Conservation (phyloP, 768 basidiomycete genomes). For the Hebeloma cylindrosporum region DNA sequence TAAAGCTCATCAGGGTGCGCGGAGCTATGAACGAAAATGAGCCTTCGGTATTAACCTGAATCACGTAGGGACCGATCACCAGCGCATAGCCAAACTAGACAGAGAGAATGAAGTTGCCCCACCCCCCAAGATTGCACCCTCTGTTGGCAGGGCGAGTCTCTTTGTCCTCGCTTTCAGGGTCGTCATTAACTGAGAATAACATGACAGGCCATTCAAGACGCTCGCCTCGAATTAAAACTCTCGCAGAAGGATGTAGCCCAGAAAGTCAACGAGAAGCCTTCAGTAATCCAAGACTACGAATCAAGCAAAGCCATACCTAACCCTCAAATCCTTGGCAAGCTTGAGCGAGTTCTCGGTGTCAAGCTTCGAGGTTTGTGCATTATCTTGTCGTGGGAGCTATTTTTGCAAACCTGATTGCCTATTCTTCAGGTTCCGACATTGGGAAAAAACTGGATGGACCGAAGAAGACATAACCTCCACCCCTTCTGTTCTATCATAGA, state of each 20-base stretch:
- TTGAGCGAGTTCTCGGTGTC: slow-evolving; percentile 82
- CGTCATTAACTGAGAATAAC: neutral
- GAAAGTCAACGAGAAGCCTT: slow-evolving; percentile 92
- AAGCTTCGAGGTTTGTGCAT: slow-evolving; percentile 80
- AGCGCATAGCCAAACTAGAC: slow-evolving; percentile 90
- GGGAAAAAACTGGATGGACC: slow-evolving; percentile 82
- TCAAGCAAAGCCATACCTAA: slow-evolving; percentile 85
- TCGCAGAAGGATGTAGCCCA: slow-evolving; percentile 93
- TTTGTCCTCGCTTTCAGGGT: neutral
- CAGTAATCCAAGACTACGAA: slow-evolving; percentile 87
- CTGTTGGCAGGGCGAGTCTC: slow-evolving; percentile 64
- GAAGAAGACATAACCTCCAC: slow-evolving; percentile 47
- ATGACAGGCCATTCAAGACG: slow-evolving; percentile 81
- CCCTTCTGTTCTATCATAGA: neutral
- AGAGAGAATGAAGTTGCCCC: slow-evolving; percentile 95
- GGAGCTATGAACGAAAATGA: too few relatives aligned
- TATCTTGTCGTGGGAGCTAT: neutral
- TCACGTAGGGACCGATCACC: slow-evolving; percentile 86
- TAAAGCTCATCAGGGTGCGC: slow-evolving; percentile 71
- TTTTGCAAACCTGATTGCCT: slow-evolving; percentile 9
- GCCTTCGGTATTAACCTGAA: too few relatives aligned
- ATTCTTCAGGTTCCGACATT: slow-evolving; percentile 64
- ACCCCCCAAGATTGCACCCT: slow-evolving; percentile 72
- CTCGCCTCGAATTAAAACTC: slow-evolving; percentile 72
- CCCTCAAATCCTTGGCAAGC: slow-evolving; percentile 81